Conservation (phyloP, 805 yeast genomes). For the Sugiyamaella mastotermitis region DNA sequence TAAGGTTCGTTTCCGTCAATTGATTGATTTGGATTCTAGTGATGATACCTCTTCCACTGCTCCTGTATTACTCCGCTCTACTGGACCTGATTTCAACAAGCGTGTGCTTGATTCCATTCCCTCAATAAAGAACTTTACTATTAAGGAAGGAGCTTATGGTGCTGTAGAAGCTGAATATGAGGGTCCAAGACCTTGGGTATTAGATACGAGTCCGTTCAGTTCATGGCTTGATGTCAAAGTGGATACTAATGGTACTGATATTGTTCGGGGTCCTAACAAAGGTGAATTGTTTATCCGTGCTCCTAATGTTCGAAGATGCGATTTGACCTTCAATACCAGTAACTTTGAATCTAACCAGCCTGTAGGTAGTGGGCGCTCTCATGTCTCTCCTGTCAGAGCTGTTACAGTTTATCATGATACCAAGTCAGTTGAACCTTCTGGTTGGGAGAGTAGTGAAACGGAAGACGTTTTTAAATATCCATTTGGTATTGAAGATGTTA, state of each 20-base stretch:
- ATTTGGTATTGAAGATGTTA: constrained; percentile 59
- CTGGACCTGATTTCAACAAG: constrained; percentile 44
- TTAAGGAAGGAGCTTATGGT: constrained; percentile 36
- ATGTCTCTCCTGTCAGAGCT: constrained; percentile 55
- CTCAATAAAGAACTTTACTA: constrained; percentile 38
- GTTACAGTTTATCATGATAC: constrained; percentile 40
- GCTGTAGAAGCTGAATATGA: constrained; percentile 48
- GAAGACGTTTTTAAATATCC: constrained; percentile 43
- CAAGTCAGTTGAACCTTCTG: not conserved
- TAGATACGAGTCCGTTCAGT: constrained; percentile 35
- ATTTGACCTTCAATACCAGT: constrained; percentile 50
- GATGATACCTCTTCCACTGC: constrained; percentile 21
- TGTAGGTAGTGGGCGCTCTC: constrained; percentile 24
- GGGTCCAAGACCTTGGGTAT: constrained; percentile 43
- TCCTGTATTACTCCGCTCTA: constrained; percentile 41
- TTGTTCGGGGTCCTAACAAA: constrained; percentile 28
- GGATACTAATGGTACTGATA: constrained; percentile 36
- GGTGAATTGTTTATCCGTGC: constrained; percentile 58
- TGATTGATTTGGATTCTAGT: constrained; percentile 42
- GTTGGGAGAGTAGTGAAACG: constrained; percentile 5
- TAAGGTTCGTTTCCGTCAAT: constrained; percentile 66
- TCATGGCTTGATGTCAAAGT: constrained; percentile 47
- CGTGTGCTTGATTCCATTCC: constrained; percentile 57
- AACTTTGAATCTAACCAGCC: constrained; percentile 30
- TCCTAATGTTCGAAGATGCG: constrained; percentile 60